Percentiles rank a stretch among this genome's conserved stretches.
Evolutionary conservation across 1,284 basidiomycete species (phyloP).

Genomic region (Apiotrichum domesticum): DNA sequence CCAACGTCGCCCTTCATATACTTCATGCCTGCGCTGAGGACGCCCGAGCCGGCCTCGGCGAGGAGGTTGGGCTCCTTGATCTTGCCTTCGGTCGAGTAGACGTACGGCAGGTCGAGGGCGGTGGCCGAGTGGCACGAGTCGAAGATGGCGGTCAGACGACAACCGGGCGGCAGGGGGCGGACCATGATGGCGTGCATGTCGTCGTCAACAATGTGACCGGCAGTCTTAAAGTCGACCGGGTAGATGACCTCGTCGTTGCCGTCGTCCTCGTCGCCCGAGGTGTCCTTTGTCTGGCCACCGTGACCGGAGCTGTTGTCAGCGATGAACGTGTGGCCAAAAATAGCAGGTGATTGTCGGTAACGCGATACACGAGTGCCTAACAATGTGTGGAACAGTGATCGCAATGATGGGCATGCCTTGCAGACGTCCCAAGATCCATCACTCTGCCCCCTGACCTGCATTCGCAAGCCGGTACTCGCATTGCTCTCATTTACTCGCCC

Average conservation of each 20-base stretch:
- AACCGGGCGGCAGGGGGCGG: conserved; percentile 65
- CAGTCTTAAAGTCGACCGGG: conserved; percentile 66
- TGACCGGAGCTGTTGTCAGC: conserved; percentile 56
- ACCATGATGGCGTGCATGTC: conserved; percentile 57
- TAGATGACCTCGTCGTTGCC: conserved; percentile 69
- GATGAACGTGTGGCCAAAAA: too few relatives aligned
- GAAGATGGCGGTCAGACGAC: conserved; percentile 80
- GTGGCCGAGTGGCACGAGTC: conserved; percentile 55
- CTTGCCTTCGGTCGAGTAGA: conserved; percentile 81
- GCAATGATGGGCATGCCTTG: too few relatives aligned
- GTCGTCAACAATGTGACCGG: conserved; percentile 76
- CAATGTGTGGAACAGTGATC: background rate
- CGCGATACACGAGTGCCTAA: background rate
- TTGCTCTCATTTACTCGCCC: background rate
- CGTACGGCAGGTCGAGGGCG: conserved; percentile 50
- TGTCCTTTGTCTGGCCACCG: conserved; percentile 69
- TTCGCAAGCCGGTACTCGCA: background rate
- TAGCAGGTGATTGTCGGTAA: background rate
- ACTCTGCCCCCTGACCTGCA: background rate
- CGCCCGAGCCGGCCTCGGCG: conserved; percentile 66
- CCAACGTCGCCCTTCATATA: conserved; percentile 59
- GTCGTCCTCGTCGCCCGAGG: conserved; percentile 58
- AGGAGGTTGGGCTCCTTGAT: conserved; percentile 78
- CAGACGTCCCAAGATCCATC: too few relatives aligned
- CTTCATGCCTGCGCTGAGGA: conserved; percentile 50